A percentile compares a stretch with the other conserved stretches of the same genome.
Evolutionary conservation across 2,329 filamentous ascomycete species (phyloP).

Genomic region (Cercospora sojina): DNA sequence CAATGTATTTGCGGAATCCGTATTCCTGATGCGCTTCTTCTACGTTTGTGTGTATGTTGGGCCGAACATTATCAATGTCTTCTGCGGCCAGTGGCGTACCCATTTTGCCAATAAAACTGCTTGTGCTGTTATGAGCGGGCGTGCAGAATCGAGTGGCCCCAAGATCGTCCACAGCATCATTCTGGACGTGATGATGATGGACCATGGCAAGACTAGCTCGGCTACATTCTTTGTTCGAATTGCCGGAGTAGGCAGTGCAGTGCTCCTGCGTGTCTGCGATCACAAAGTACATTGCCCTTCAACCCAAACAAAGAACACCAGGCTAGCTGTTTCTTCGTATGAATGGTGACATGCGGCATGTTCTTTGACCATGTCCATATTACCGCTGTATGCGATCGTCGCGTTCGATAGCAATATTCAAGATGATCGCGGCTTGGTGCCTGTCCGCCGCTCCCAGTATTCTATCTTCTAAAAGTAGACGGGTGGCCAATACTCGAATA

Average conservation of each 20-base stretch:
- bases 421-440: background rate
- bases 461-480: background rate
- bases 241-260: background rate
- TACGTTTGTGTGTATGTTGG: background rate
- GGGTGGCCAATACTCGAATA: background rate
- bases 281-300: background rate
- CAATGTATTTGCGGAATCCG: conserved; percentile 3
- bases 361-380: background rate
- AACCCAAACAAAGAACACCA: background rate
- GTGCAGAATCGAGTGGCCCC: background rate
- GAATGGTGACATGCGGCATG: background rate
- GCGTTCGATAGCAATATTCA: background rate
- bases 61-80: background rate
- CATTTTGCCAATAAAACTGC: background rate
- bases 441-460: background rate
- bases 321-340: background rate
- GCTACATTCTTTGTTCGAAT: background rate
- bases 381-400: background rate
- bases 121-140: background rate
- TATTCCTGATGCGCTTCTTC: background rate
- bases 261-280: background rate
- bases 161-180: background rate
- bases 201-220: background rate
- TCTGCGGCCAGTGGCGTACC: background rate
- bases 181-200: background rate